These are phyloP conservation scores for Chimonanthus praecox DNA, from an alignment of 164 flowering plant species.

Conservation along the genomic window DNA sequence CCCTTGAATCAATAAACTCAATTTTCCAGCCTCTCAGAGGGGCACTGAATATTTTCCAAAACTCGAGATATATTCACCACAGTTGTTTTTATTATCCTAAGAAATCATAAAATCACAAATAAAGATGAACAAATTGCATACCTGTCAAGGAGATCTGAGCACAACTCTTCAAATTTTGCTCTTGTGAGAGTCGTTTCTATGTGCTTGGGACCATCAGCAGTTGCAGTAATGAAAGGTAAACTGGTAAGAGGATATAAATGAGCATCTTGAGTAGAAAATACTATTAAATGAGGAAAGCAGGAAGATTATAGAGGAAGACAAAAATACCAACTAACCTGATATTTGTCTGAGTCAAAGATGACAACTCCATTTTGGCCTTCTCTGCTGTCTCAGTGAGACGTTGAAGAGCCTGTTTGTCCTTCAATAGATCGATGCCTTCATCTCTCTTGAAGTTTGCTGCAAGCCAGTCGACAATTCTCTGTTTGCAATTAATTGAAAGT, in stretches of 20 bases:
- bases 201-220: conserved; percentile 82
- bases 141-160: conserved; percentile 83
- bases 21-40: too few relatives aligned
- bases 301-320: not conserved
- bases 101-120: not conserved
- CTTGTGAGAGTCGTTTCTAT: conserved; percentile 78
- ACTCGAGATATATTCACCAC: too few relatives aligned
- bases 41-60: too few relatives aligned
- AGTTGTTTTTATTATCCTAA: not conserved
- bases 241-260: conserved; percentile 25
- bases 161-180: conserved; percentile 80
- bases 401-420: conserved; percentile 66
- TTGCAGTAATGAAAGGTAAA: conserved; percentile 80
- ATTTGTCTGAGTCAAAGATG: conserved; percentile 44
- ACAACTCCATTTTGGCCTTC: conserved; percentile 58
- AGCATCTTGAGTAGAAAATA: not conserved
- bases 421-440: conserved; percentile 72
- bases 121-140: conserved; percentile 7
- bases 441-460: conserved; percentile 61
- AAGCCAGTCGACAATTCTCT: conserved; percentile 76
- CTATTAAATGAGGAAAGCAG: too few relatives aligned
- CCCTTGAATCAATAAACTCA: not conserved
- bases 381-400: conserved; percentile 48
- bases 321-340: conserved; percentile 25
- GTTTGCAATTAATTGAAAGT: conserved; percentile 4